Evolutionary conservation across 1,284 basidiomycete genomes (phyloP).

Genomic region (Jaminaea rosea): DNA sequence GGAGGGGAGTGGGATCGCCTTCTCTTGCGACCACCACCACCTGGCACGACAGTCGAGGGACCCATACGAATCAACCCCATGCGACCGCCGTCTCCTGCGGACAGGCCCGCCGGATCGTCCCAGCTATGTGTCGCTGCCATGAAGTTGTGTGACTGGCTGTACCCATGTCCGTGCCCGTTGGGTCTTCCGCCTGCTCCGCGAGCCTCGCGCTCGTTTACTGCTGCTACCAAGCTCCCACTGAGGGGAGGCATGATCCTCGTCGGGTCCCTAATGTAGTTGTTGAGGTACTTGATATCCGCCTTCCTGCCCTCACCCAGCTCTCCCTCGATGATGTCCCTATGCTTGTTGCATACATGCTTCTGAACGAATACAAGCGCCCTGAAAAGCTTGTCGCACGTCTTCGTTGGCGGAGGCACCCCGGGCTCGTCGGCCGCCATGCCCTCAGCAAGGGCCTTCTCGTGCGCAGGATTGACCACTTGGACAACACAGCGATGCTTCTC

Average conservation of each 20-base stretch:
- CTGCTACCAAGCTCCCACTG: not conserved
- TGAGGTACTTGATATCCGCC: constrained; percentile 17
- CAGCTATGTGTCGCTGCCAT: too few species aligned
- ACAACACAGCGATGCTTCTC: constrained; percentile 40
- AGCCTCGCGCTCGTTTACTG: not conserved
- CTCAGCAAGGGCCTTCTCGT: not conserved
- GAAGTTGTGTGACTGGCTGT: too few species aligned
- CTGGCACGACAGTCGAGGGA: too few species aligned
- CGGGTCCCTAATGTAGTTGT: constrained; percentile 31
- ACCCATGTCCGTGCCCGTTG: not conserved
- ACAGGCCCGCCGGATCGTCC: too few species aligned
- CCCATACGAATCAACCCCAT: too few species aligned
- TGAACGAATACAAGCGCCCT: constrained; percentile 33
- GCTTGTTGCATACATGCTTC: constrained; percentile 43
- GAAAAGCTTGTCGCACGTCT: constrained; percentile 36
- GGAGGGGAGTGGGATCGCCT: too few species aligned
- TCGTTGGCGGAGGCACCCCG: not conserved
- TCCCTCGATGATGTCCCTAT: constrained; percentile 20
- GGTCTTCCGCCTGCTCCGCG: constrained; percentile 5
- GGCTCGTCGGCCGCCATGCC: too few species aligned
- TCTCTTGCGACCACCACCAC: too few species aligned
- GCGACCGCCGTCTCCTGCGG: too few species aligned
- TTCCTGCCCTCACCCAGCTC: constrained; percentile 5
- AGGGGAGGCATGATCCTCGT: constrained; percentile 3
- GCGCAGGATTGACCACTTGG: constrained; percentile 6